Conservation (phyloP, 2,329 filamentous ascomycete species). For the Zopfia rhizophila region DNA sequence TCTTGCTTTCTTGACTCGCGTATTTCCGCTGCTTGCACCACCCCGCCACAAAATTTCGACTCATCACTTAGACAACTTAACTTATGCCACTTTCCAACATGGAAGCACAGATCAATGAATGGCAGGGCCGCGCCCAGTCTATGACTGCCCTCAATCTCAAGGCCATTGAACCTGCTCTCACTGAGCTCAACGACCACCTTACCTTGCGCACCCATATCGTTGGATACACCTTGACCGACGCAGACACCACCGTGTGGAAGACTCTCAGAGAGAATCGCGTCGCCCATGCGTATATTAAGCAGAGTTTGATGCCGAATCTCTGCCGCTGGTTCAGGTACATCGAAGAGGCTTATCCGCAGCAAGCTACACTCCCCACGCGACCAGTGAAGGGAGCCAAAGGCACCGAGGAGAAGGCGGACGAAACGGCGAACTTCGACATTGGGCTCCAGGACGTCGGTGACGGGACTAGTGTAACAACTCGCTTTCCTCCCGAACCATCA, state of each 20-base stretch:
- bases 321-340: conserved; percentile 89
- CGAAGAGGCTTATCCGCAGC: conserved; percentile 82
- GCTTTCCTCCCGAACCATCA: conserved; percentile 96
- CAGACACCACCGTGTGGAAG: conserved; percentile 85
- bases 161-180: conserved; percentile 77
- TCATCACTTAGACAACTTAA: too few species aligned
- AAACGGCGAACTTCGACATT: conserved; percentile 89
- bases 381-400: conserved; percentile 40
- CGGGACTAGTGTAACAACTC: conserved; percentile 78
- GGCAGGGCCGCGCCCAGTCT: conserved; percentile 64
- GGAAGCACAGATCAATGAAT: conserved; percentile 60
- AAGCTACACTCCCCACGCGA: conserved; percentile 72
- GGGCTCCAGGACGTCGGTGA: conserved; percentile 84
- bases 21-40: too few species aligned
- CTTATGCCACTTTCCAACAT: conserved; percentile 28
- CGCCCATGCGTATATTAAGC: conserved; percentile 82
- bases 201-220: conserved; percentile 86
- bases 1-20: too few species aligned
- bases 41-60: too few species aligned
- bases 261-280: conserved; percentile 85
- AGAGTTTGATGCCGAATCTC: conserved; percentile 79
- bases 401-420: conserved; percentile 74
- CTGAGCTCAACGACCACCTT: conserved; percentile 85
- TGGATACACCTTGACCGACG: conserved; percentile 79
- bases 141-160: conserved; percentile 78